Base-by-base conservation (phyloP, 108 stramenopile species). In the Cyclotella atomus region DNA sequence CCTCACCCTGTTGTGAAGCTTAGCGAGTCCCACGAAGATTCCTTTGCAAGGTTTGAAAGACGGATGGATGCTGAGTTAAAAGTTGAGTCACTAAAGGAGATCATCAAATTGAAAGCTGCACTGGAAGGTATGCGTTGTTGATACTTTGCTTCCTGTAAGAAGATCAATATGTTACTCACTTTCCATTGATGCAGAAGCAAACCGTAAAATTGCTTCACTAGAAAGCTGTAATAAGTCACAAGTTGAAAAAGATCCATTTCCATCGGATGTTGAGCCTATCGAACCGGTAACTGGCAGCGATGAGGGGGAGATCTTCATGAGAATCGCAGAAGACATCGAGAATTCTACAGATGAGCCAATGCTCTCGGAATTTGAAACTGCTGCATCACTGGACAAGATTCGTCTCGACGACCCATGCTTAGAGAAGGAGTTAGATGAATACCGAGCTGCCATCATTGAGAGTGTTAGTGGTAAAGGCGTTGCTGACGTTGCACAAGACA, bases 21-120 rank as follows among this genome's bases (percentile, higher is more conserved):
- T 50, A 84, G 77, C 54, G 64, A 75, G 43, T 83, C 85, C 1
- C 73, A 44, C 77, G 88, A 73, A 59, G 81, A 62, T 79, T 89
- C 38, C 1, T 75, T 71, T 34, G 50, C 79, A 83, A 59, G 38
- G 46, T 81, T 63, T 55, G 77, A 77, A 65, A 80, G 62, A 44
- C 50, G 65, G n/a, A 70, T 83, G 19, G 77, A 74, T 35, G 29
- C 59, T 16, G 67, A 79, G 35, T 54, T 69, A 59, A 78, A 74
- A 28, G 44, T 82, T 38, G 79, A 68, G 32, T 73, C 62, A 49
- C 33, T 73, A 24, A 85, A 85, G 62, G 82, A 84, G 46, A 77
- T 81, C n/a, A 38, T 84, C 8, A 19, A 75, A 3, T 69, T 84
- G 29, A 81, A 71, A 50, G 83, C 83, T 28, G 88, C 91, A 25